These are phyloP conservation scores for Diplodia corticola DNA, from an alignment of 2,329 filamentous ascomycete species.

Conservation along the genomic window DNA sequence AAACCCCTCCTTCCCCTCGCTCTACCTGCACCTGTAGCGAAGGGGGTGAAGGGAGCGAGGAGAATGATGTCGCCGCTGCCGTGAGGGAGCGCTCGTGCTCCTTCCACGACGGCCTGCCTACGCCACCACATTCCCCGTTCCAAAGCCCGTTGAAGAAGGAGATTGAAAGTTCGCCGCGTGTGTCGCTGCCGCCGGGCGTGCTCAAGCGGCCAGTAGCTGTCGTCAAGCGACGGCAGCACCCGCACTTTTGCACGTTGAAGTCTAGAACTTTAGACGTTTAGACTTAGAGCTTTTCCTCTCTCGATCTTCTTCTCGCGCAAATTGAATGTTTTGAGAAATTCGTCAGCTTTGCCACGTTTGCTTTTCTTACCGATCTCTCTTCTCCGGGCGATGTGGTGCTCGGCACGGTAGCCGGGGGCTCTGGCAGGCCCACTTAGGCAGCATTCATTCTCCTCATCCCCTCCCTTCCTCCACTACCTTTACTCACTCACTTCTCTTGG, in stretches of 20 bases:
- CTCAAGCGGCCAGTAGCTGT: neutral
- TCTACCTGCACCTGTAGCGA: conserved; percentile 1
- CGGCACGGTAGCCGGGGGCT: neutral
- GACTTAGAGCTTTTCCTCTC: neutral
- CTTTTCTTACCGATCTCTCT: neutral
- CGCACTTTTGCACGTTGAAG: neutral
- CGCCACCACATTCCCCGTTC: conserved; percentile 21
- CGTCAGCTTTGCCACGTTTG: too few species aligned
- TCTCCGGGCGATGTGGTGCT: neutral
- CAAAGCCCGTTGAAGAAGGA: conserved; percentile 7
- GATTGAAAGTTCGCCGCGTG: neutral
- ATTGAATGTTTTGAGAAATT: too few species aligned
- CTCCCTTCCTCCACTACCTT: neutral
- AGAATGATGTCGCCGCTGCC: neutral
- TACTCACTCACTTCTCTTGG: neutral
- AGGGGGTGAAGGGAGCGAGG: neutral
- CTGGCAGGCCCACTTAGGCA: neutral
- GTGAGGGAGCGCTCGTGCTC: conserved; percentile 5
- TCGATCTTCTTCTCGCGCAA: neutral
- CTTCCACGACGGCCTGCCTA: conserved; percentile 21
- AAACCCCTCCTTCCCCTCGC: neutral
- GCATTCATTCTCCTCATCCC: neutral
- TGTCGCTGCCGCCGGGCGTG: neutral
- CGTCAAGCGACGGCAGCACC: neutral
- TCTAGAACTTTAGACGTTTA: neutral